These are phyloP conservation scores for Ascochyta lentis DNA, from an alignment of 2,329 filamentous ascomycete genomes.

Conservation along the genomic window DNA sequence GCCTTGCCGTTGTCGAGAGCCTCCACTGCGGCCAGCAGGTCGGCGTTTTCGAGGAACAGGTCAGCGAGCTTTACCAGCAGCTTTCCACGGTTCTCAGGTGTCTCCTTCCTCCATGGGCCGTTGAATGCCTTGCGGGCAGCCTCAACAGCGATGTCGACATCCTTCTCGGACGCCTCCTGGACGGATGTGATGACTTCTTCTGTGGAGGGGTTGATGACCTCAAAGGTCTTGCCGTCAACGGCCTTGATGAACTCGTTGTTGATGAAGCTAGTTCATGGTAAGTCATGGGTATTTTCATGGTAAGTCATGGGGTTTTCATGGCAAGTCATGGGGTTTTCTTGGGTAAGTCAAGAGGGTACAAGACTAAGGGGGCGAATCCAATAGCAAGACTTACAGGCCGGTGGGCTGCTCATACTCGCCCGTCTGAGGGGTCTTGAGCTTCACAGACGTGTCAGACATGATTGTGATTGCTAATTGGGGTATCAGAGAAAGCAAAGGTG, in stretches of 20 bases:
- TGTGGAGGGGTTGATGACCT: slow-evolving; percentile 86
- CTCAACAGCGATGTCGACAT: slow-evolving; percentile 78
- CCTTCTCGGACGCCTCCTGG: slow-evolving; percentile 86
- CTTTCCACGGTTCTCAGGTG: slow-evolving; percentile 74
- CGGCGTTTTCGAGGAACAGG: slow-evolving; percentile 77
- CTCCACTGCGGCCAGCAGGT: slow-evolving; percentile 81
- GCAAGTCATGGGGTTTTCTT: neutral
- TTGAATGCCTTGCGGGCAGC: slow-evolving; percentile 89
- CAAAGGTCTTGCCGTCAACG: slow-evolving; percentile 87
- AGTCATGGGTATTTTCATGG: too few species aligned
- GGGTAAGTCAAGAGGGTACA: slow-evolving; percentile 15
- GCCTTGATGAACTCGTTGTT: slow-evolving; percentile 89
- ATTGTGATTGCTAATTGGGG: slow-evolving; percentile 36
- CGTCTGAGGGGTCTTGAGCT: slow-evolving; percentile 72
- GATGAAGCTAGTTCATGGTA: slow-evolving; percentile 69
- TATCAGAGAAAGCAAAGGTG: slow-evolving; percentile 33
- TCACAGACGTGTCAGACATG: slow-evolving; percentile 57
- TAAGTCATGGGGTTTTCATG: too few species aligned
- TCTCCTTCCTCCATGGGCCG: slow-evolving; percentile 70
- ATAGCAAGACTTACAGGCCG: slow-evolving; percentile 55
- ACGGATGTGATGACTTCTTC: slow-evolving; percentile 87
- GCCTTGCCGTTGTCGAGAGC: slow-evolving; percentile 89
- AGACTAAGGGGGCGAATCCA: too few species aligned
- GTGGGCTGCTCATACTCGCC: slow-evolving; percentile 64
- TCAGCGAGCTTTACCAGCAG: slow-evolving; percentile 79